These are phyloP conservation scores for Crithidia acanthocephali DNA, from an alignment of 208 protist species.

Conservation along the genomic window DNA sequence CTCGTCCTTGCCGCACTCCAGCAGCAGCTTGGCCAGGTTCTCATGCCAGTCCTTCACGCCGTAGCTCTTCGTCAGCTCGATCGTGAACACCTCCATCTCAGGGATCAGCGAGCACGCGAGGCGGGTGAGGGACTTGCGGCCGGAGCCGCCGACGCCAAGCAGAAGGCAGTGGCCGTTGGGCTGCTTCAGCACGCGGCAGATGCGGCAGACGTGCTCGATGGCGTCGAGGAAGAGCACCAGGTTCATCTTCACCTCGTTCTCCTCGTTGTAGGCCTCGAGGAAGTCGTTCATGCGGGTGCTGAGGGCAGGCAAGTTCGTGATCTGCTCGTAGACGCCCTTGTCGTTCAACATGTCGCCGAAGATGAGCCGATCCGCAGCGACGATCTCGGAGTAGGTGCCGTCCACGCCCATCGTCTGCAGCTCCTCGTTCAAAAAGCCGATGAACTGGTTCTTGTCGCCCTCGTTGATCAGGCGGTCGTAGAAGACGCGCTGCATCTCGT, in stretches of 20 bases:
- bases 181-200: slow-evolving; percentile 93
- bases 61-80: slow-evolving; percentile 98
- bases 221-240: slow-evolving; percentile 98
- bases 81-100: slow-evolving; percentile 95
- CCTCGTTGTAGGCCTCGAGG: slow-evolving; percentile 94
- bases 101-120: slow-evolving; percentile 95
- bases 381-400: slow-evolving; percentile 60
- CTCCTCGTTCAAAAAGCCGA: slow-evolving; percentile 72
- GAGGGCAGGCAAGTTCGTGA: slow-evolving; percentile 86
- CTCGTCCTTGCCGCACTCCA: slow-evolving; percentile 95
- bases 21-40: slow-evolving; percentile 92
- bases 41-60: slow-evolving; percentile 97
- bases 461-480: slow-evolving; percentile 94
- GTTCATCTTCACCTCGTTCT: slow-evolving; percentile 93
- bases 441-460: slow-evolving; percentile 87
- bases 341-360: slow-evolving; percentile 94
- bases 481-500: slow-evolving; percentile 97
- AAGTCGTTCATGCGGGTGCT: slow-evolving; percentile 79
- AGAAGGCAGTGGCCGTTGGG: slow-evolving; percentile 97
- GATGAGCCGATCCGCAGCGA: slow-evolving; percentile 87
- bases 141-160: slow-evolving; percentile 98
- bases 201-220: slow-evolving; percentile 97
- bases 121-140: slow-evolving; percentile 95
- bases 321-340: slow-evolving; percentile 89
- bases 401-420: slow-evolving; percentile 65